Base-by-base conservation (phyloP, 1,284 basidiomycete genomes). In the Gymnopus androsaceus region DNA sequence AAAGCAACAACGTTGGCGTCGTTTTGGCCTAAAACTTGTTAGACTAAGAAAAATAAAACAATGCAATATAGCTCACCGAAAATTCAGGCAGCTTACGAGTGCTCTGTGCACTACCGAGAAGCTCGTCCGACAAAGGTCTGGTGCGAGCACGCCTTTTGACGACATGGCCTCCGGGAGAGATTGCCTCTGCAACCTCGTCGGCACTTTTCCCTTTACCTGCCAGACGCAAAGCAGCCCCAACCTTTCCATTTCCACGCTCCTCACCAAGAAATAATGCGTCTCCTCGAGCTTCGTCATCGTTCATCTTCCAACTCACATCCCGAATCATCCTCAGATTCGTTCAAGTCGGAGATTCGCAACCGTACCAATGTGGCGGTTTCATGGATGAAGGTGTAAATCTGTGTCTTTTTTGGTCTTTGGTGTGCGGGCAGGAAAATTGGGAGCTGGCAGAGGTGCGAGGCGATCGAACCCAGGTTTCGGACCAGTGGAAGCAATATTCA, bases 81-180 rank as follows among this genome's bases (percentile, higher is more conserved):
- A 67, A 69, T 61, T 75, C 76, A 12, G 45, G 44, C n/a, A n/a
- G n/a, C n/a, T n/a, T n/a, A n/a, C n/a, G n/a, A 28, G 23, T 34
- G 36, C n/a, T n/a, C n/a, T n/a, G n/a, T n/a, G 74, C 69, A 56
- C 78, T 79, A 63, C 84, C 77, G 8, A 82, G 73, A 41, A 89
- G 68, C 64, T 90, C 87, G 34, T 80, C 68, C 25, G 88, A 89
- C 8, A 88, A 72, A 1, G 86, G 88, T 47, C 86, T 75, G 31
- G 85, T 82, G 15, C 84, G 81, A 2, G 87, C 87, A 15, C 87
- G 80, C 54, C 88, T 77, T 68, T 90, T 90, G 30, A 75, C 80
- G 55, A 90, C 72, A 67, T 89, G 88, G 0, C 87, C 87, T 21
- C 84, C 85, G 3, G 87, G 88, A 0, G 87, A 90, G 57, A 88